Evolutionary conservation across 768 basidiomycete genomes (phyloP).

Genomic region (Calvatia gigantea): DNA sequence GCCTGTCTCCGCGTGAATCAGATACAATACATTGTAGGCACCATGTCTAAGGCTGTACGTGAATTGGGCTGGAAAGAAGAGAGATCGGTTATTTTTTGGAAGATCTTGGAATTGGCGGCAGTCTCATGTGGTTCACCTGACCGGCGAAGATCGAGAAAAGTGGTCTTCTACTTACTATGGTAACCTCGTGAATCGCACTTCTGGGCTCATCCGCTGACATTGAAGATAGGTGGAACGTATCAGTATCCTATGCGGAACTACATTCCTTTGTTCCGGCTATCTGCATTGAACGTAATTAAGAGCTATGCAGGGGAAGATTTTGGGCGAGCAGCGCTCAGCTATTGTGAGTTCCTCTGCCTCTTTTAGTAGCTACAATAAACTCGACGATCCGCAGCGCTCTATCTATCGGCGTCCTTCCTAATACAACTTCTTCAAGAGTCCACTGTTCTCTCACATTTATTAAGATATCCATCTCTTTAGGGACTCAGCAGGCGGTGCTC

Average conservation of each 20-base stretch:
- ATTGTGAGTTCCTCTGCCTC: slow-evolving; percentile 21
- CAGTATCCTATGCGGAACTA: slow-evolving; percentile 20
- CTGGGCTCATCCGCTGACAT: neutral
- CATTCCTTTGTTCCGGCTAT: slow-evolving; percentile 25
- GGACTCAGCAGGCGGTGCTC: slow-evolving; percentile 38
- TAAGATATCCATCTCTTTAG: slow-evolving; percentile 32
- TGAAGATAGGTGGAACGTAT: slow-evolving; percentile 28
- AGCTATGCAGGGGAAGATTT: slow-evolving; percentile 17
- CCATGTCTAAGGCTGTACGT: slow-evolving; percentile 19
- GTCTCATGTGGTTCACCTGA: slow-evolving; percentile 29
- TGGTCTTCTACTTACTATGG: slow-evolving; percentile 32
- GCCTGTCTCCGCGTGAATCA: too few relatives aligned
- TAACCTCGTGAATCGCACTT: slow-evolving; percentile 9
- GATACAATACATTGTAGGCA: slow-evolving; percentile 21
- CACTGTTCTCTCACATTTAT: slow-evolving; percentile 28
- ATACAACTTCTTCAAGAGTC: slow-evolving; percentile 28
- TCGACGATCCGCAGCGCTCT: slow-evolving; percentile 20
- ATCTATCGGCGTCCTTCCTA: slow-evolving; percentile 33
- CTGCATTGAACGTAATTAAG: slow-evolving; percentile 23
- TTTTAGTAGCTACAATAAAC: neutral
- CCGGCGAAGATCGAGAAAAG: slow-evolving; percentile 24
- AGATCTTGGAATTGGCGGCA: slow-evolving; percentile 23
- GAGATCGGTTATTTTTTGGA: slow-evolving; percentile 20
- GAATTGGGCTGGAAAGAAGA: slow-evolving; percentile 19
- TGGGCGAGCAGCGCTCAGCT: slow-evolving; percentile 27